Base-by-base conservation (phyloP, 495 filamentous ascomycete genomes). In the Talaromyces nanjingensis region DNA sequence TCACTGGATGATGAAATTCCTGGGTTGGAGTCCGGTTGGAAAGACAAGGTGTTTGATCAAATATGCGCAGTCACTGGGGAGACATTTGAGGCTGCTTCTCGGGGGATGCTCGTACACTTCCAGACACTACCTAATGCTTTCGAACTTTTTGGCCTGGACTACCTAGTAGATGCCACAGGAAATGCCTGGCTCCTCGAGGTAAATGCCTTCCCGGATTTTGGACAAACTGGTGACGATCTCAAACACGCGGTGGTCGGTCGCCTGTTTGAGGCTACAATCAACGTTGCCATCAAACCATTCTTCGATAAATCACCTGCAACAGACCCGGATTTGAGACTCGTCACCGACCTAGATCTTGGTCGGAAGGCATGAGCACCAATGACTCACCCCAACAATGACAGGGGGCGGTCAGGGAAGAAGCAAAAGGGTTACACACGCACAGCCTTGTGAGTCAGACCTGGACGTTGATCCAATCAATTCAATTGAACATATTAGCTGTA, bases 151-250 rank as follows among this genome's bases (percentile, higher is more conserved):
- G 94, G 94, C 1, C 68, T 98, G 25, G 94, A 98, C 70, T 98
- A 96, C 71, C 67, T 98, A 65, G 87, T 96, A 12, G 91, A 93
- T 72, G 82, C 73, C 5, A 55, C 65, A 4, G 86, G 86, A 0
- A 80, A 63, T 3, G 83, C 86, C 22, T 96, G 84, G 82, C 74
- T 98, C 69, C 73, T 98, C 59, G 94, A 98, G 79, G 83, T 96
- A n/a, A 98, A 98, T 76, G 89, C 93, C 1, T 98, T 93, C 73
- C 94, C 94, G 54, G 94, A 98, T 75, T 97, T 97, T 69, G 84
- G 74, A 69, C 93, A 97, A 83, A 96, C 91, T 12, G 93, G 94
- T 2, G 86, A 84, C 11, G 84, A 87, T 57, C 72, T 91, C 63
- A 86, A 78, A 68, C 82, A 77, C 5, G 64, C 65, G 33, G 73